Conservation (phyloP, 768 basidiomycete species). For the Leucocoprinus sp. region DNA sequence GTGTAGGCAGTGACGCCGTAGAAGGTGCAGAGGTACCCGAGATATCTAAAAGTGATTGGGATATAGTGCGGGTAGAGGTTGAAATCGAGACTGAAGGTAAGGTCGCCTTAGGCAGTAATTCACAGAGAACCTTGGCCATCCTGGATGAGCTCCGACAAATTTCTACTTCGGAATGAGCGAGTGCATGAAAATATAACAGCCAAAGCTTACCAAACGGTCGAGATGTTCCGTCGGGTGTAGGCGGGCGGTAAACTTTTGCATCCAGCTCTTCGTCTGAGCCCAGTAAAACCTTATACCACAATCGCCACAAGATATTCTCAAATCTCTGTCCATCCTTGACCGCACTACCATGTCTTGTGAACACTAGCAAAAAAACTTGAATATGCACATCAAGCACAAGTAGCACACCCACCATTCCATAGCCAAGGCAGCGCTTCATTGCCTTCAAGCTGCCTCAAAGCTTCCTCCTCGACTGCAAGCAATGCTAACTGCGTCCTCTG, state of each 20-base stretch:
- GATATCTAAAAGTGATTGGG: too few relatives aligned
- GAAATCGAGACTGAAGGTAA: slow-evolving; percentile 6
- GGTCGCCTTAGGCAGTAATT: slow-evolving; percentile 7
- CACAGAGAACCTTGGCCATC: slow-evolving; percentile 17
- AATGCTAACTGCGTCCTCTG: slow-evolving; percentile 45
- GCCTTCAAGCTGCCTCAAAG: slow-evolving; percentile 59
- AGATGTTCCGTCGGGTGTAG: slow-evolving; percentile 14
- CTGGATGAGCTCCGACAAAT: slow-evolving; percentile 2
- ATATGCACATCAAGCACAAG: slow-evolving; percentile 5
- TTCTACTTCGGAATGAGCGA: not conserved
- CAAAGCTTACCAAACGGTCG: slow-evolving; percentile 7
- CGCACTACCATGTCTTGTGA: slow-evolving; percentile 75
- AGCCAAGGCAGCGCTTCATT: slow-evolving; percentile 57
- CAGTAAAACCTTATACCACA: slow-evolving; percentile 66
- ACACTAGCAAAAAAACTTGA: slow-evolving; percentile 39
- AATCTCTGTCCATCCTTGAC: slow-evolving; percentile 74
- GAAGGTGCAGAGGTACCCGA: too few relatives aligned
- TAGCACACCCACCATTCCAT: slow-evolving; percentile 50
- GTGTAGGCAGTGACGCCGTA: slow-evolving; percentile 2
- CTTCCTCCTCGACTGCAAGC: slow-evolving; percentile 58
- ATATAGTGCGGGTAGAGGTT: slow-evolving; percentile 1
- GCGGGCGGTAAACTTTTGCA: slow-evolving; percentile 16
- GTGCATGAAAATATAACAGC: not conserved
- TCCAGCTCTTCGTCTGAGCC: slow-evolving; percentile 24
- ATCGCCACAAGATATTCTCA: slow-evolving; percentile 84